Evolutionary conservation across 2,329 filamentous ascomycete species (phyloP), one percentile per base, ranked within the genome.

Genomic region (Calonectria leucothoes): DNA sequence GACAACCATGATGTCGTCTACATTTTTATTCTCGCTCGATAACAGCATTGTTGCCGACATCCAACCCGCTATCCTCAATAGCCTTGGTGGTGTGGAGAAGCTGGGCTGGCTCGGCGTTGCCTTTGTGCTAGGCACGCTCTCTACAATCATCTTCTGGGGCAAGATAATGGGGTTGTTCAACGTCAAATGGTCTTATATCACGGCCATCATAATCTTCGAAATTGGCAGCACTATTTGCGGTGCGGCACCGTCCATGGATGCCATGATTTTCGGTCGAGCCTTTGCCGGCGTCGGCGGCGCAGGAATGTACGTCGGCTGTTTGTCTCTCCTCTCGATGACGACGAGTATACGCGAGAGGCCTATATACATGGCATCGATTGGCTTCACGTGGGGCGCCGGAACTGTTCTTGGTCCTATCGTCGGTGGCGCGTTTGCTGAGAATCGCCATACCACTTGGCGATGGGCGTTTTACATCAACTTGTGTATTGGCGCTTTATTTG

Each of bases 401-500:
- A 83, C 82, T 8, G 84, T 86, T 7, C 78, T 88, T 10, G 86
- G 86, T 0, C 86, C 85, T 1, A 82, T 87, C 20, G 79, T 88
- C 37, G 86, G 87, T 11, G 87, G 87, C n/a, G 85, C 82, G 0
- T 87, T 88, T 67, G 80, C 83, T 1, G 84, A 85, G 31, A 83
- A 59, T 11, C 55, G 77, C 6, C 73, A 76, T 2, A 86, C 83
- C 0, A 83, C 82, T 0, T 88, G 87, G 86, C 31, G 37, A 25
- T 64, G 63, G 85, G 84, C 83, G 0, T 89, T 89, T 76, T 91
- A 91, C 77, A 87, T 91, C 79, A 90, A 90, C 73, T 81, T 90
- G 10, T 78, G 55, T 77, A 2, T 72, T 83, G 42, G 81, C 89
- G 48, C 85, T 82, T 4, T 82, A 2, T 76, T 85, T 6, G 82